Percentiles rank a stretch among this genome's conserved stretches.
Conservation (phyloP, 2,329 filamentous ascomycete genomes). For the Scedosporium dehoogii region DNA sequence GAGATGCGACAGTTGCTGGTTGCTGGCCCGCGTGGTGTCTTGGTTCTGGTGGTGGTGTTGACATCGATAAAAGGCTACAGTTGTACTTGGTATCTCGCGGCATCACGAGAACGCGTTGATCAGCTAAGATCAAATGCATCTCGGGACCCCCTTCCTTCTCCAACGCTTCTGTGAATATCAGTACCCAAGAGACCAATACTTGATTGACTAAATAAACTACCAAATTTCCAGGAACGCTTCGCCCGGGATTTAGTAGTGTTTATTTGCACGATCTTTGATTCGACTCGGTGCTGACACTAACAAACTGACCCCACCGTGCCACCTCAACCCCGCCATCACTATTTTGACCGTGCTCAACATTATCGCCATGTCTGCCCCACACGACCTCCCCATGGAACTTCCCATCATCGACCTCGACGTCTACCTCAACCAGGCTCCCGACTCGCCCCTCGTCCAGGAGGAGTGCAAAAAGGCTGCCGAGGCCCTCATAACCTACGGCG, state of each 20-base stretch:
- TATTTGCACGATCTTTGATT: not conserved
- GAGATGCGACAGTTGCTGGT: not conserved
- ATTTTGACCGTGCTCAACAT: not conserved
- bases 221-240: no score
- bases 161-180: not conserved
- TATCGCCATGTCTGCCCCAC: constrained; percentile 9
- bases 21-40: not conserved
- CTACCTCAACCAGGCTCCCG: constrained; percentile 34
- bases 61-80: no score
- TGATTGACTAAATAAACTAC: no score
- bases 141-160: not conserved
- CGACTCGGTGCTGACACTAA: not conserved
- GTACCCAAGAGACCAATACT: no score
- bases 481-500: constrained; percentile 50
- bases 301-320: not conserved
- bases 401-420: constrained; percentile 50
- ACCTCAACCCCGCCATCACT: not conserved
- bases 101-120: not conserved
- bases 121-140: not conserved
- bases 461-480: constrained; percentile 45
- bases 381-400: constrained; percentile 40
- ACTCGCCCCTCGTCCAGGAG: constrained; percentile 32
- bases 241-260: not conserved
- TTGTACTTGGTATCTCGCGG: not conserved
- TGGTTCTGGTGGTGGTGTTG: not conserved